A percentile compares a stretch with the other conserved stretches of the same genome.
Conservation (phyloP, 768 basidiomycete species). For the Boletus sp. region DNA sequence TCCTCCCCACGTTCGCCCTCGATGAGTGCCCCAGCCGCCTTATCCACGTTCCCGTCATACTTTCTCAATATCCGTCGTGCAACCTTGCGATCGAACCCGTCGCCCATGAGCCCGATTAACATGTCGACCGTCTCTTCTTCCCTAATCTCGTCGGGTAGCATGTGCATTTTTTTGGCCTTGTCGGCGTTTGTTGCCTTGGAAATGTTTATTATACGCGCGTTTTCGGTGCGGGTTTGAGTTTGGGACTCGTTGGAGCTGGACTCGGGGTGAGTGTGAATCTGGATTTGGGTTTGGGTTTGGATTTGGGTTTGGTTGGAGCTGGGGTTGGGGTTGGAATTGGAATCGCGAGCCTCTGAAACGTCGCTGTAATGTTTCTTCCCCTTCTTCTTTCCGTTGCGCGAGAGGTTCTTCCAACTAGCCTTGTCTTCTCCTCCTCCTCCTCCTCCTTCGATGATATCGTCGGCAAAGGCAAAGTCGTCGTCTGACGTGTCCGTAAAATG, state of each 20-base stretch:
- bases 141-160: constrained; percentile 18
- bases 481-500: constrained; percentile 15
- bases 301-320: background rate
- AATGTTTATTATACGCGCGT: background rate
- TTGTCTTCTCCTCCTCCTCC: background rate
- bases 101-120: constrained; percentile 39
- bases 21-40: constrained; percentile 52
- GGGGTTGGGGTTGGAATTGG: background rate
- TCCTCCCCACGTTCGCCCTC: constrained; percentile 48
- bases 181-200: too few species aligned
- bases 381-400: background rate
- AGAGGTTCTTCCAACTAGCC: background rate
- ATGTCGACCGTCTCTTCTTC: constrained; percentile 34
- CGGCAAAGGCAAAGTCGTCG: constrained; percentile 9
- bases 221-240: background rate
- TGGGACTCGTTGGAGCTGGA: background rate
- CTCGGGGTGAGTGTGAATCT: background rate
- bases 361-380: too few species aligned
- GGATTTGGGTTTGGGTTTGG: background rate
- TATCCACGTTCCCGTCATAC: constrained; percentile 54
- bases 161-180: constrained; percentile 12
- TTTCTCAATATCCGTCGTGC: constrained; percentile 57
- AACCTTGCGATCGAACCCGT: constrained; percentile 40
- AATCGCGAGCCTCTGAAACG: too few species aligned
- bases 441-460: background rate